These are phyloP conservation scores for Xylaria sp. DNA, from an alignment of 2,329 filamentous ascomycete species.

Conservation along the genomic window DNA sequence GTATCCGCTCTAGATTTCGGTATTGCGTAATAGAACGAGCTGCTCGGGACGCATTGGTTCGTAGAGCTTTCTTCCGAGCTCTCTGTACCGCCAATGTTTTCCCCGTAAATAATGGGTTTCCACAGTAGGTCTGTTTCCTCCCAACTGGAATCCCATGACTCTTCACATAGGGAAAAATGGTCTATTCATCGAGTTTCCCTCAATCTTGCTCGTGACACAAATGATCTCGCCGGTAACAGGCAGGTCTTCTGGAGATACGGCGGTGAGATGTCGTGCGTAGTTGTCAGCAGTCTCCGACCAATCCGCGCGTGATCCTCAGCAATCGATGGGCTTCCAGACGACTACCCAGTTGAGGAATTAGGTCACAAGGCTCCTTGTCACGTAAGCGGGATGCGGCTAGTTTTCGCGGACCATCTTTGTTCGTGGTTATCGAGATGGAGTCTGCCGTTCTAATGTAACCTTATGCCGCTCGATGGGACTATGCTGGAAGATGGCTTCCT, in stretches of 20 bases:
- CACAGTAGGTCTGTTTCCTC: not conserved
- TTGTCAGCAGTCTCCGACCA: slow-evolving; percentile 9
- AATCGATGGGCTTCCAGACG: slow-evolving; percentile 25
- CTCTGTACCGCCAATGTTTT: not conserved
- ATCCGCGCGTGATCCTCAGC: not conserved
- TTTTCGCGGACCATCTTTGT: slow-evolving; percentile 39
- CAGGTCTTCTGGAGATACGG: slow-evolving; percentile 7
- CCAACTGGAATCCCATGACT: not conserved
- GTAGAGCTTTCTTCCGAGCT: slow-evolving; percentile 1
- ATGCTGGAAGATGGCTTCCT: slow-evolving; percentile 37
- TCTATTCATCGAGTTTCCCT: not conserved
- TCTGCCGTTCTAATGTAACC: slow-evolving; percentile 40
- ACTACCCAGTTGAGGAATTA: slow-evolving; percentile 20
- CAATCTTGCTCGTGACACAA: not conserved
- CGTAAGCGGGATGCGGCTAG: slow-evolving; percentile 28
- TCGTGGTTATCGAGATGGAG: slow-evolving; percentile 35
- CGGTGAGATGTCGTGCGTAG: slow-evolving; percentile 11
- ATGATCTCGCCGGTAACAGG: slow-evolving; percentile 7
- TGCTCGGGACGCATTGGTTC: slow-evolving; percentile 2
- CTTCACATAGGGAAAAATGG: not conserved
- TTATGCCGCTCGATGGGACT: slow-evolving; percentile 38
- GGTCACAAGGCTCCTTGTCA: slow-evolving; percentile 22
- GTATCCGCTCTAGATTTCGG: not conserved
- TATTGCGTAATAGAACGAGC: slow-evolving; percentile 14
- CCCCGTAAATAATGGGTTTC: not conserved